Conservation (phyloP, 129 eudicot species). For the Lactuca sativa region DNA sequence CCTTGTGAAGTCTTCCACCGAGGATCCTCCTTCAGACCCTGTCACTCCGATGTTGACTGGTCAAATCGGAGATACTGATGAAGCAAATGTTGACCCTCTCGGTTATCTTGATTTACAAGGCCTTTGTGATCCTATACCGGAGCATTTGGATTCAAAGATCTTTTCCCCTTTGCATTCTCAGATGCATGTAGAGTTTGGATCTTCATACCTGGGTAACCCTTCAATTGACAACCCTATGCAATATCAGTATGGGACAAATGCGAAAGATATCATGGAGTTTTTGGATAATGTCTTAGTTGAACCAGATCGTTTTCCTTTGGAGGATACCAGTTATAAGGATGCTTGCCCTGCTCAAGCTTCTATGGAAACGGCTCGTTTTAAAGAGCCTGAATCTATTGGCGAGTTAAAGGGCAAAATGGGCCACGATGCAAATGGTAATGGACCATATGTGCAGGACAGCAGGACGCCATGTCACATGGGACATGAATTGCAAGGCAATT, state of each 20-base stretch:
- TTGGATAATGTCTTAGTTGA: conserved; percentile 44
- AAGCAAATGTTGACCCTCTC: conserved; percentile 27
- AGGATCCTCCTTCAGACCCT: conserved; percentile 44
- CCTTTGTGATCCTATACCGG: conserved; percentile 26
- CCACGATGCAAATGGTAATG: background rate
- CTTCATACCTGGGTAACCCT: conserved; percentile 26
- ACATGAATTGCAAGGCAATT: too few species aligned
- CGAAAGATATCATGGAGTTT: conserved; percentile 34
- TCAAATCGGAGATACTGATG: conserved; percentile 24
- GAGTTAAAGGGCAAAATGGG: conserved; percentile 48
- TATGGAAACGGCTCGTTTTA: conserved; percentile 14
- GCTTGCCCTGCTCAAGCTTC: conserved; percentile 13
- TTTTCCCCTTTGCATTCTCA: conserved; percentile 56
- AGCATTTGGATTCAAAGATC: conserved; percentile 38
- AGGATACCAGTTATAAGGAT: conserved; percentile 11
- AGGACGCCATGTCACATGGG: too few species aligned
- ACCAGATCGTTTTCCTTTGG: conserved; percentile 33
- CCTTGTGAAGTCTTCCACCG: conserved; percentile 39
- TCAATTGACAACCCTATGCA: conserved; percentile 22
- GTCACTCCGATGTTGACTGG: conserved; percentile 34
- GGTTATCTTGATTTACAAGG: conserved; percentile 36
- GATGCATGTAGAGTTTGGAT: conserved; percentile 51
- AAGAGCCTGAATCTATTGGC: conserved; percentile 41
- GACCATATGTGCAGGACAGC: too few species aligned
- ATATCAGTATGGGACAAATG: conserved; percentile 41